These are phyloP conservation scores for Mitragyna speciosa DNA, from an alignment of 257 asterid genomes.

Conservation along the genomic window DNA sequence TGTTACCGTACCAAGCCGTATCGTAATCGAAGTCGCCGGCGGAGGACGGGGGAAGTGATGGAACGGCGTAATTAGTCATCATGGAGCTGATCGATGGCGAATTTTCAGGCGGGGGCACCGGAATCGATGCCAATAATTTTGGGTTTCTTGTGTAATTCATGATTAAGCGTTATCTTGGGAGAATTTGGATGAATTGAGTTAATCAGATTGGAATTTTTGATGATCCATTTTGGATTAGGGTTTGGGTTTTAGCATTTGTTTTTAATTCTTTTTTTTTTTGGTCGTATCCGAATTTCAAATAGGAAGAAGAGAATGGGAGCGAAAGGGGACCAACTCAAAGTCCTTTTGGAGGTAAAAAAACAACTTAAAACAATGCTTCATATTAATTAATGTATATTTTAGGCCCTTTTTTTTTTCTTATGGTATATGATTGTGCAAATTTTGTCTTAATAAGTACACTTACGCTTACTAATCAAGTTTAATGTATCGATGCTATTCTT, in stretches of 20 bases:
- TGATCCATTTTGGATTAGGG: constrained; percentile 17
- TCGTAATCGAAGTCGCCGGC: constrained; percentile 54
- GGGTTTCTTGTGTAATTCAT: constrained; percentile 15
- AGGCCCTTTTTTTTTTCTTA: too few relatives aligned
- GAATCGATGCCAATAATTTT: neutral
- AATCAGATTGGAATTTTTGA: neutral
- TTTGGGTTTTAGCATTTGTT: constrained; percentile 19
- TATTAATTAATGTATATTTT: too few relatives aligned
- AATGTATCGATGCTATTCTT: too few relatives aligned
- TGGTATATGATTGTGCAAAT: too few relatives aligned
- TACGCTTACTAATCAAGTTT: too few relatives aligned
- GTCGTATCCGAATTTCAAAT: neutral
- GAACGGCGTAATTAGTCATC: constrained; percentile 29
- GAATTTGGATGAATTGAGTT: neutral
- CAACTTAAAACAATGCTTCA: too few relatives aligned
- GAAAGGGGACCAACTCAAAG: neutral
- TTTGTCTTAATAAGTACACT: too few relatives aligned
- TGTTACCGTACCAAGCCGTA: constrained; percentile 87
- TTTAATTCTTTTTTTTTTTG: too few relatives aligned
- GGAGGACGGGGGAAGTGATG: constrained; percentile 54
- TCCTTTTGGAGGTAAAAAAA: neutral
- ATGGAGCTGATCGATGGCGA: constrained; percentile 31
- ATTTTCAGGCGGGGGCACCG: constrained; percentile 10
- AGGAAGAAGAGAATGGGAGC: neutral
- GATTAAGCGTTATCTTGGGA: neutral